Conservation (phyloP, 176 grass and related monocot genomes). For the Triticum turgidum region DNA sequence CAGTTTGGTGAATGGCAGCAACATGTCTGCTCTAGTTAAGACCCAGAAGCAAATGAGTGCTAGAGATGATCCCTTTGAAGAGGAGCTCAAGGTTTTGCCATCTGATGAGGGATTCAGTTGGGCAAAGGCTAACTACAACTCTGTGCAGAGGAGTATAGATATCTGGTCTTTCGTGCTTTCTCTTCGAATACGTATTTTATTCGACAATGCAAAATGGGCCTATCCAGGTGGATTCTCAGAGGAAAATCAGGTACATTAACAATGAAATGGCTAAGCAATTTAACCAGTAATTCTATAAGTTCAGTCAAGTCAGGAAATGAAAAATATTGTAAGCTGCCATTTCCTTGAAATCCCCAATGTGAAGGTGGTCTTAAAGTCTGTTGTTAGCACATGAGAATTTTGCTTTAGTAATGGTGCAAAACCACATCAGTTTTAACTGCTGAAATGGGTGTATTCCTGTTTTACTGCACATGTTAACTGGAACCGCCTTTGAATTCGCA, state of each 20-base stretch:
- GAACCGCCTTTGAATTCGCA: conserved; percentile 34
- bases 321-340: neutral
- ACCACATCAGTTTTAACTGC: neutral
- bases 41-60: conserved; percentile 39
- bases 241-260: conserved; percentile 65
- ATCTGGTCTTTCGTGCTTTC: conserved; percentile 95
- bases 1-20: conserved; percentile 68
- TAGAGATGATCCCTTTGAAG: conserved; percentile 47
- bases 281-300: neutral
- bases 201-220: conserved; percentile 92
- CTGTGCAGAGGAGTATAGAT: conserved; percentile 74
- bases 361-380: conserved; percentile 12
- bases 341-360: neutral
- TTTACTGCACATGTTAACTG: conserved; percentile 19
- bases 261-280: conserved; percentile 14
- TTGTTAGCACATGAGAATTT: neutral
- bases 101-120: conserved; percentile 96
- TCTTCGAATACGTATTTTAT: conserved; percentile 70
- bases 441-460: neutral
- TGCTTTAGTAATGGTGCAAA: neutral
- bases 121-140: conserved; percentile 88
- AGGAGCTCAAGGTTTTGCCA: conserved; percentile 84
- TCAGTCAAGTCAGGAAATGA: neutral
- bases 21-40: conserved; percentile 55
- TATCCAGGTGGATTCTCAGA: conserved; percentile 81